Evolutionary conservation across 2,329 filamentous ascomycete species (phyloP).

Genomic region (Fusarium chuoi): DNA sequence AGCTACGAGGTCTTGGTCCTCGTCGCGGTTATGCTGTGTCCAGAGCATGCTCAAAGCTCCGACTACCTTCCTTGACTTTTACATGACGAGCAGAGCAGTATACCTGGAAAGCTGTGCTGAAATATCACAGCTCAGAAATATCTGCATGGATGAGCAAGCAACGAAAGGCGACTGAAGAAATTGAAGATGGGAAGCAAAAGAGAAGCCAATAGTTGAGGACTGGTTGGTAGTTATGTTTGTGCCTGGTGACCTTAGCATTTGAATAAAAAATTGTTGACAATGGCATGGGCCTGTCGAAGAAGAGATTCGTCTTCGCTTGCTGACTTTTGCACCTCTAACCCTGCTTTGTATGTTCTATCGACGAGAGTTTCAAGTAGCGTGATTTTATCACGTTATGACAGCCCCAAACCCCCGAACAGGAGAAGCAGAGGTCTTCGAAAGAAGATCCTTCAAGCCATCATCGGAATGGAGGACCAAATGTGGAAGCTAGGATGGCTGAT

Average conservation of each 20-base stretch:
- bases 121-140: slow-evolving; percentile 37
- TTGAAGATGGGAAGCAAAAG: slow-evolving; percentile 30
- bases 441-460: slow-evolving; percentile 46
- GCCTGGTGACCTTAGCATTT: background rate
- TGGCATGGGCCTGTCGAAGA: slow-evolving; percentile 15
- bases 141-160: slow-evolving; percentile 34
- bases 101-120: slow-evolving; percentile 58
- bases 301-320: slow-evolving; percentile 46
- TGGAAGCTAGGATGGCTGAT: slow-evolving; percentile 35
- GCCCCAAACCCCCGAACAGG: slow-evolving; percentile 2
- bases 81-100: slow-evolving; percentile 59
- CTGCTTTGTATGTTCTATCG: slow-evolving; percentile 57
- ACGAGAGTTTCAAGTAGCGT: slow-evolving; percentile 54
- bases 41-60: slow-evolving; percentile 24
- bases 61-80: slow-evolving; percentile 62
- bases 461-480: slow-evolving; percentile 41
- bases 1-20: too few relatives aligned
- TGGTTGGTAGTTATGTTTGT: too few relatives aligned
- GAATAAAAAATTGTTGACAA: background rate
- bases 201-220: slow-evolving; percentile 48
- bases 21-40: background rate
- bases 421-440: slow-evolving; percentile 41
- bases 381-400: slow-evolving; percentile 50
- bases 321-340: slow-evolving; percentile 60
- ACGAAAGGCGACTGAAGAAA: background rate